These are phyloP conservation scores for Diutina mesorugosa DNA, from an alignment of 1,139 yeast genomes.

Conservation along the genomic window DNA sequence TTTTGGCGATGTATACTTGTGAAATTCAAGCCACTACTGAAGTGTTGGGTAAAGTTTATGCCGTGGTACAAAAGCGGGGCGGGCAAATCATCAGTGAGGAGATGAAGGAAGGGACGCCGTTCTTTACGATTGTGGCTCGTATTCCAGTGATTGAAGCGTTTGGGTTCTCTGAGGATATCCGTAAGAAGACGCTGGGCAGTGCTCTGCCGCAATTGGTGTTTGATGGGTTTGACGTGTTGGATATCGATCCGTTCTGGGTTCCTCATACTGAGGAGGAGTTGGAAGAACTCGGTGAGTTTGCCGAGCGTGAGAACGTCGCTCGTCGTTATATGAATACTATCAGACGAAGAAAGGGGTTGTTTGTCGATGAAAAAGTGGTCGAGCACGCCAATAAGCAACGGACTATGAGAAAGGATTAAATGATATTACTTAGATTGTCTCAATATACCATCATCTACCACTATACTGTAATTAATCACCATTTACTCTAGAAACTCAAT, in stretches of 20 bases:
- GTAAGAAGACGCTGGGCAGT: conserved; percentile 91
- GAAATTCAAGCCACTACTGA: conserved; percentile 94
- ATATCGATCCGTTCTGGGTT: conserved; percentile 96
- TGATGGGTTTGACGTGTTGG: conserved; percentile 75
- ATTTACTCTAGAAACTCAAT: too few species aligned
- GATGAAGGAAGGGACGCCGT: conserved; percentile 96
- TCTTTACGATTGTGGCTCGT: conserved; percentile 74
- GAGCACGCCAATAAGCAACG: conserved; percentile 90
- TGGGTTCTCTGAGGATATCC: conserved; percentile 90
- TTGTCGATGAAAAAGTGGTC: conserved; percentile 81
- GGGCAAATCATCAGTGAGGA: conserved; percentile 85
- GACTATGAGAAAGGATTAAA: conserved; percentile 52
- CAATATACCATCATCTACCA: too few species aligned
- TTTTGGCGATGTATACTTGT: conserved; percentile 87
- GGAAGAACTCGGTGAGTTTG: conserved; percentile 85
- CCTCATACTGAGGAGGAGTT: conserved; percentile 97
- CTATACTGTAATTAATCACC: too few species aligned
- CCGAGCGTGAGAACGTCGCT: conserved; percentile 87
- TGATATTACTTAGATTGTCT: too few species aligned
- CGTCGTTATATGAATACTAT: conserved; percentile 72
- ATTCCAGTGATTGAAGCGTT: conserved; percentile 94
- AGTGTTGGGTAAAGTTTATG: conserved; percentile 89
- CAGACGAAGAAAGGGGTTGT: conserved; percentile 78
- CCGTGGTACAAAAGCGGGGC: conserved; percentile 79
- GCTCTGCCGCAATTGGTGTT: conserved; percentile 94